phyloP scores from a whole-genome alignment of 2,329 filamentous ascomycete species.

The Venturia pyrina region DNA sequence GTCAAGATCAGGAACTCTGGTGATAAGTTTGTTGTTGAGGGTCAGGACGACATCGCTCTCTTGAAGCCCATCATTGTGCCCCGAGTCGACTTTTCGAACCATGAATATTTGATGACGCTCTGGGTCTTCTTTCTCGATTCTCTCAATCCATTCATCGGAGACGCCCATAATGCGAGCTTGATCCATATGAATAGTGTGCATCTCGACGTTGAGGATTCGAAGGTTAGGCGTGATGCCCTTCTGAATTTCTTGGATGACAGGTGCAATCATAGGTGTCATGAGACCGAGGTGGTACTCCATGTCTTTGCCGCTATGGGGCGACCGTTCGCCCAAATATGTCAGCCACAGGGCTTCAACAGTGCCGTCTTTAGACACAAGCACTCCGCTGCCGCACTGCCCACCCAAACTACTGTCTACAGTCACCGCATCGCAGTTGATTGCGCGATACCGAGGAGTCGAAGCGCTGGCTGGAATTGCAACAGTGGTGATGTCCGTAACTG shows the following conservation, averaged over 20 bases:
- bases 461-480: slow-evolving; percentile 93
- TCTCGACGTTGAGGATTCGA: slow-evolving; percentile 87
- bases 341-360: slow-evolving; percentile 94
- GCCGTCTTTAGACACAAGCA: slow-evolving; percentile 79
- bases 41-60: slow-evolving; percentile 92
- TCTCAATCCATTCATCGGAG: slow-evolving; percentile 87
- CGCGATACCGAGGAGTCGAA: slow-evolving; percentile 82
- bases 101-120: slow-evolving; percentile 96
- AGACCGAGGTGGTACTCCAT: slow-evolving; percentile 95
- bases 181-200: slow-evolving; percentile 90
- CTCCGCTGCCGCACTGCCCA: slow-evolving; percentile 86
- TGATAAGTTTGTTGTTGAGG: slow-evolving; percentile 85
- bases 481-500: slow-evolving; percentile 92
- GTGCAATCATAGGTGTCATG: slow-evolving; percentile 76
- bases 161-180: slow-evolving; percentile 97
- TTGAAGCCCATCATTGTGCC: slow-evolving; percentile 54
- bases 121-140: slow-evolving; percentile 79
- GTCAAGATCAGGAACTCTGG: slow-evolving; percentile 83
- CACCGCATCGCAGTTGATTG: slow-evolving; percentile 92
- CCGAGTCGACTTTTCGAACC: slow-evolving; percentile 78
- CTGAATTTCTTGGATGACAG: slow-evolving; percentile 81
- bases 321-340: slow-evolving; percentile 88
- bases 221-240: slow-evolving; percentile 68
- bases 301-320: slow-evolving; percentile 67
- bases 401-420: slow-evolving; percentile 91